Percentiles rank a stretch among this genome's conserved stretches.
Evolutionary conservation across 768 basidiomycete species (phyloP).

Genomic region (Termitomyces sp.): DNA sequence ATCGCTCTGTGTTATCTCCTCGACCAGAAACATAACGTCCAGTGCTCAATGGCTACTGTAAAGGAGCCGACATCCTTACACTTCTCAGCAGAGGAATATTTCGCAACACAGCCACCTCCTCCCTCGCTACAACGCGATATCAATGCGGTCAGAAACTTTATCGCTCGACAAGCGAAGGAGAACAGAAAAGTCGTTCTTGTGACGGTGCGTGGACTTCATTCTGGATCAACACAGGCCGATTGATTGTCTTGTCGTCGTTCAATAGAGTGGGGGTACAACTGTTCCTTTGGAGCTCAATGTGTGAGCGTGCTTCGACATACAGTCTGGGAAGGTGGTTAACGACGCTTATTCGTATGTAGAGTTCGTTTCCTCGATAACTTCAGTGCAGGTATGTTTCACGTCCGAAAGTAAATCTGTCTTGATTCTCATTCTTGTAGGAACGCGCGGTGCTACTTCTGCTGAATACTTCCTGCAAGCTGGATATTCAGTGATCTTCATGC

Average conservation of each 20-base stretch:
- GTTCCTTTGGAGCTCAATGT: slow-evolving; percentile 98
- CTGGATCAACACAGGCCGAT: not conserved
- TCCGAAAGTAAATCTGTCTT: not conserved
- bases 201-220: slow-evolving; percentile 55
- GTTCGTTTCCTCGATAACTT: slow-evolving; percentile 99
- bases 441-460: slow-evolving; percentile 94
- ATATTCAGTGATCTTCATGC: slow-evolving; percentile 99
- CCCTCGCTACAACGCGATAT: slow-evolving; percentile 64
- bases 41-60: slow-evolving; percentile 5
- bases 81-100: slow-evolving; percentile 88
- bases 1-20: not conserved
- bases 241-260: not conserved
- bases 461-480: slow-evolving; percentile 94
- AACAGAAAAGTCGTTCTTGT: slow-evolving; percentile 85
- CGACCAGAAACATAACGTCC: not conserved
- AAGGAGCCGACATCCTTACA: slow-evolving; percentile 32
- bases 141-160: slow-evolving; percentile 58
- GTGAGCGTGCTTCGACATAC: slow-evolving; percentile 51
- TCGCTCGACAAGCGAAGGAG: slow-evolving; percentile 55
- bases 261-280: slow-evolving; percentile 94
- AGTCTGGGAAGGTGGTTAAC: slow-evolving; percentile 13
- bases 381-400: slow-evolving; percentile 72
- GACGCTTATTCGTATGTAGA: slow-evolving; percentile 37
- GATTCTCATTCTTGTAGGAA: slow-evolving; percentile 46
- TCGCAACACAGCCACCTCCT: slow-evolving; percentile 81